phyloP scores from a whole-genome alignment of 768 basidiomycete species.

The Tricholomella constricta region DNA sequence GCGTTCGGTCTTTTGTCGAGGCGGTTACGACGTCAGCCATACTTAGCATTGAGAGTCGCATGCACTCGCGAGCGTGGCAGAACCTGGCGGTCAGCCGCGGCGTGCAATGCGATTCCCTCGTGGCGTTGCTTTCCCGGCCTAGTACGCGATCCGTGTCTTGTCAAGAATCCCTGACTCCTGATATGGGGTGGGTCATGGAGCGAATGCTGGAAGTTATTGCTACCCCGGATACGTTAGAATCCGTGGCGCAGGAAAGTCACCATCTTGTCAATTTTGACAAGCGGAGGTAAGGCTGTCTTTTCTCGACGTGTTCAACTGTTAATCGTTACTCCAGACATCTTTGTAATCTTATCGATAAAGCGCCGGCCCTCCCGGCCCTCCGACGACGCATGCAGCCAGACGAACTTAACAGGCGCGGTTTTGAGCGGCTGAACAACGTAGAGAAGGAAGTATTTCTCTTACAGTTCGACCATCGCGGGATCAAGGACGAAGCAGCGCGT shows the following conservation, averaged over 20 bases:
- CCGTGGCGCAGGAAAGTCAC: conserved; percentile 51
- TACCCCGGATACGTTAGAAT: conserved; percentile 67
- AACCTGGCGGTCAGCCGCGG: conserved; percentile 66
- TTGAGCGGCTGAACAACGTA: conserved; percentile 75
- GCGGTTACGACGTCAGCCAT: conserved; percentile 75
- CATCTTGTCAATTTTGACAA: conserved; percentile 81
- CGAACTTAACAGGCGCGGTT: conserved; percentile 64
- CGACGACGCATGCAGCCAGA: conserved; percentile 49
- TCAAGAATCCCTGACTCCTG: conserved; percentile 61
- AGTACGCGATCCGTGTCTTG: conserved; percentile 44
- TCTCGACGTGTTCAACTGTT: conserved; percentile 6
- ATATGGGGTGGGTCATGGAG: conserved; percentile 84
- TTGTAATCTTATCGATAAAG: conserved; percentile 61
- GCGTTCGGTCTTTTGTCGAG: conserved; percentile 80
- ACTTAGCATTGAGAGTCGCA: conserved; percentile 76
- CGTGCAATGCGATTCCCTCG: conserved; percentile 60
- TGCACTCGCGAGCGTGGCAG: conserved; percentile 79
- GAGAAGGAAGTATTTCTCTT: conserved; percentile 65
- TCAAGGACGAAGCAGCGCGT: conserved; percentile 74
- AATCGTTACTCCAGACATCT: conserved; percentile 52
- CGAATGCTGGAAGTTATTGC: conserved; percentile 79
- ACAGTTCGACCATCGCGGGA: conserved; percentile 69
- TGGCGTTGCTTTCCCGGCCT: conserved; percentile 55
- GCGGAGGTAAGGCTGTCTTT: conserved; percentile 55
- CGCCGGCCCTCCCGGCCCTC: conserved; percentile 44